phyloP scores from a whole-genome alignment of 352 stramenopile species.

The Pythium insidiosum region DNA sequence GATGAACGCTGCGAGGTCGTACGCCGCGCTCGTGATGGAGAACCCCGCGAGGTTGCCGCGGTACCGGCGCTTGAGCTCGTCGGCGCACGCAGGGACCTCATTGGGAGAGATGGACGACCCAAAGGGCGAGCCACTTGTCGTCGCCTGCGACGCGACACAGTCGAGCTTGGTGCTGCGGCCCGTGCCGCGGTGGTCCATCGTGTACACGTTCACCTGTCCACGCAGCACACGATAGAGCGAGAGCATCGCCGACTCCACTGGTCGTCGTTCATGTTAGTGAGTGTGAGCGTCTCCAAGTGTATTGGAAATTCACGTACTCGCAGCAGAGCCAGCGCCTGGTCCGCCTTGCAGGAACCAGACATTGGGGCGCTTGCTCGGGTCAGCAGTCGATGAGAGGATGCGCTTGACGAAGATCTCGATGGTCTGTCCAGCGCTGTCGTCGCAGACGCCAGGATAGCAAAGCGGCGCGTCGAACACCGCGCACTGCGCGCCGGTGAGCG shows the following conservation, averaged over 20 bases:
- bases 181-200: no score
- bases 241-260: slow-evolving; percentile 33
- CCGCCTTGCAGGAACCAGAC: slow-evolving; percentile 16
- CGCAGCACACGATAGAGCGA: slow-evolving; percentile 17
- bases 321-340: slow-evolving; percentile 6
- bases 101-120: slow-evolving; percentile 4
- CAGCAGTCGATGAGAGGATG: background rate
- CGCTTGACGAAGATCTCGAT: slow-evolving; percentile 23
- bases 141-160: slow-evolving; percentile 11
- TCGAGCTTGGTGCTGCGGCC: slow-evolving; percentile 15
- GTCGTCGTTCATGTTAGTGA: no score
- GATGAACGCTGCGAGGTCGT: slow-evolving; percentile 14
- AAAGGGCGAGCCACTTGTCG: slow-evolving; percentile 1
- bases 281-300: no score
- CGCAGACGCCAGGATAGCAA: slow-evolving; percentile 25
- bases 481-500: slow-evolving; percentile 20
- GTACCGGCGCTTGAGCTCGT: slow-evolving; percentile 10
- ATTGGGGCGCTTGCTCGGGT: no score
- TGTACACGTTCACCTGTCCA: slow-evolving; percentile 15
- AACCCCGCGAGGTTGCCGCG: slow-evolving; percentile 4
- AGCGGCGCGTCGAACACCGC: slow-evolving; percentile 24
- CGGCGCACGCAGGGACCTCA: slow-evolving; percentile 8
- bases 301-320: background rate
- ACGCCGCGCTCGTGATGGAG: slow-evolving; percentile 16
- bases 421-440: background rate